Base-by-base conservation (phyloP, 2,329 filamentous ascomycete genomes). In the Cercospora citrullina region DNA sequence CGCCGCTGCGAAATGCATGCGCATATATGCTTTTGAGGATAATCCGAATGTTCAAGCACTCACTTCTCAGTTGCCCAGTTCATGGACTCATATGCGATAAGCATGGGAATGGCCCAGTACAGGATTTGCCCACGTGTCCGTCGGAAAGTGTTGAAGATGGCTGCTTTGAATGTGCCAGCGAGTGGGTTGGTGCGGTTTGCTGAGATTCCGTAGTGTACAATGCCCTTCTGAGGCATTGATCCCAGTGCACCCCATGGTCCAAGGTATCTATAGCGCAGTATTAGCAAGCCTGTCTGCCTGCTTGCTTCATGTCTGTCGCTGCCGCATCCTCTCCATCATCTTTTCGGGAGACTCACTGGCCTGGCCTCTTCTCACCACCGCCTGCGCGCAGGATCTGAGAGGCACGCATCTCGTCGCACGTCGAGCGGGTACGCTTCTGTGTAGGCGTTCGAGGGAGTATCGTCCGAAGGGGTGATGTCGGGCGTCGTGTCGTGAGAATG, bases 111-210 rank as follows among this genome's bases (percentile, higher is more conserved):
- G 28, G 90, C 87, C 82, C 94, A 89, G 87, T 94, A 99, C 75
- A 98, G 89, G 75, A 96, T 89, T 86, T 98, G 95, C 75, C 86
- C 82, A 80, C 89, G 90, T 83, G 91, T 91, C 77, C 95, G 89
- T 81, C 95, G 90, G 87, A 91, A 96, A 76, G 89, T 90, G 88
- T 99, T 99, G 90, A 98, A 98, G 85, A 98, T 83, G 78, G 94
- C 94, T 74, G 90, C 91, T 81, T 94, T 84, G 72, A 86, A 81
- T 69, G 90, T 85, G 76, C 92, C 92, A 72, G 93, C 93, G 74
- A 96, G 86, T 72, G 93, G 91, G 78, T 91, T 90, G 85, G 97
- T 94, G 80, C 91, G 90, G 87, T 99, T 98, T 74, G 91, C 83
- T 75, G 92, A 90, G 74, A 99, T 79, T 73, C 90, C 87, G 84